A percentile compares a stretch with the other conserved stretches of the same genome.
These are phyloP conservation scores for Lasiodiplodia gonubiensis DNA, from an alignment of 2,329 filamentous ascomycete genomes.

Conservation along the genomic window DNA sequence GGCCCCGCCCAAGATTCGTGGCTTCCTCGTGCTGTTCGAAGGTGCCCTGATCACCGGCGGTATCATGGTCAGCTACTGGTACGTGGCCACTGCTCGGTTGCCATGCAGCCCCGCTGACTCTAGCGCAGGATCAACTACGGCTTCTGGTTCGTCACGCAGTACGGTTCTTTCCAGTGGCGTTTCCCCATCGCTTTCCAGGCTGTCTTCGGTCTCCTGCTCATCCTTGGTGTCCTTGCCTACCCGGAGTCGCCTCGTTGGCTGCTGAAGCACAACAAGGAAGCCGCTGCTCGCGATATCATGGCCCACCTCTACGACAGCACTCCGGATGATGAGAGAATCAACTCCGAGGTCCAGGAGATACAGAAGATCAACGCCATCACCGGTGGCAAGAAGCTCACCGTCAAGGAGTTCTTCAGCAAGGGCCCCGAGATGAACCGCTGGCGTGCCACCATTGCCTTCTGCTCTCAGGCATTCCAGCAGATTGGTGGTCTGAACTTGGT, in stretches of 20 bases:
- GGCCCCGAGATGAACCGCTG: slow-evolving; percentile 70
- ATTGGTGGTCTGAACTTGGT: slow-evolving; percentile 56
- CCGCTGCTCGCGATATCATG: slow-evolving; percentile 57
- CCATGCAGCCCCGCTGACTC: background rate
- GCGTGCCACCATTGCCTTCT: slow-evolving; percentile 64
- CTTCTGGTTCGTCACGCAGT: slow-evolving; percentile 43
- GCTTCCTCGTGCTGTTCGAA: slow-evolving; percentile 64
- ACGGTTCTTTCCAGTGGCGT: slow-evolving; percentile 51
- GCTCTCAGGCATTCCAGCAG: slow-evolving; percentile 68
- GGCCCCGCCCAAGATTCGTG: slow-evolving; percentile 61
- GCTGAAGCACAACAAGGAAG: slow-evolving; percentile 45
- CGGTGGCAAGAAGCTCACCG: slow-evolving; percentile 44
- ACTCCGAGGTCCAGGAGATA: slow-evolving; percentile 66
- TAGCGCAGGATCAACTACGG: slow-evolving; percentile 51
- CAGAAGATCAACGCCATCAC: slow-evolving; percentile 55
- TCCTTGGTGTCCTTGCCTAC: slow-evolving; percentile 47
- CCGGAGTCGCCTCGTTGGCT: slow-evolving; percentile 43
- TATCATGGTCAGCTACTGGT: slow-evolving; percentile 57
- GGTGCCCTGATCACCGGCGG: slow-evolving; percentile 58
- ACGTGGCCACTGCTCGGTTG: background rate
- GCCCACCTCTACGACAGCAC: slow-evolving; percentile 55
- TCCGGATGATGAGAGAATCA: slow-evolving; percentile 60
- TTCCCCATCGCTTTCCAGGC: slow-evolving; percentile 60
- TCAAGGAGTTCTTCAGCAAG: slow-evolving; percentile 62
- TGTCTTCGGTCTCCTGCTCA: slow-evolving; percentile 53